Percentiles rank a stretch among this genome's conserved stretches.
phyloP scores from a whole-genome alignment of 306 rosid genomes.

The Adenanthera pavonina region DNA sequence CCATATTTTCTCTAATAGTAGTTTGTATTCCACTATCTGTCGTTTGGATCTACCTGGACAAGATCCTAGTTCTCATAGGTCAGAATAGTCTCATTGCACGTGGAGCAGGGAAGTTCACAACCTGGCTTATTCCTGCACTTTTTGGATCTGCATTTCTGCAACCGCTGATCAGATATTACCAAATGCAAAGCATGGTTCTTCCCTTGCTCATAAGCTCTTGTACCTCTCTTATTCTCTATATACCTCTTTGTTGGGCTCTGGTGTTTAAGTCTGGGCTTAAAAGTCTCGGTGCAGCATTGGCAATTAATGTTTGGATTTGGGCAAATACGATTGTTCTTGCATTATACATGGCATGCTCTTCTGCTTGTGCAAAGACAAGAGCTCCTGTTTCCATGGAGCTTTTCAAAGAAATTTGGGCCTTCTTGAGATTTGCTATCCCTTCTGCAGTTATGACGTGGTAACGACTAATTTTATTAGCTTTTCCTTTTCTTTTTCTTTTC shows the following conservation, averaged over 20 bases:
- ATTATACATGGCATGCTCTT: slow-evolving; percentile 58
- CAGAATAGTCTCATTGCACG: slow-evolving; percentile 83
- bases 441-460: slow-evolving; percentile 81
- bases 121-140: slow-evolving; percentile 77
- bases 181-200: slow-evolving; percentile 62
- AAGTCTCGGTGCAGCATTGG: slow-evolving; percentile 73
- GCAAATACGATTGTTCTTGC: slow-evolving; percentile 58
- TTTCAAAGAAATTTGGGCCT: slow-evolving; percentile 59
- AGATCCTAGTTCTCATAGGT: slow-evolving; percentile 58
- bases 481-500: background rate
- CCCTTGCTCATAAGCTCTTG: slow-evolving; percentile 65
- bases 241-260: slow-evolving; percentile 70
- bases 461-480: slow-evolving; percentile 18
- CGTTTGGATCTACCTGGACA: slow-evolving; percentile 65
- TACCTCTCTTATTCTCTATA: slow-evolving; percentile 49
- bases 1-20: slow-evolving; percentile 59
- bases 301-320: slow-evolving; percentile 75
- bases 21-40: slow-evolving; percentile 63
- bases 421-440: slow-evolving; percentile 69
- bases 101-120: too few relatives aligned
- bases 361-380: slow-evolving; percentile 57
- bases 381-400: slow-evolving; percentile 57
- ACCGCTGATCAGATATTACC: slow-evolving; percentile 66
- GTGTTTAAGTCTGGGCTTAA: slow-evolving; percentile 65
- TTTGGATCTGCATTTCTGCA: slow-evolving; percentile 66